Conservation (phyloP, 2,329 filamentous ascomycete genomes). For the Pyrenophora graminea region DNA sequence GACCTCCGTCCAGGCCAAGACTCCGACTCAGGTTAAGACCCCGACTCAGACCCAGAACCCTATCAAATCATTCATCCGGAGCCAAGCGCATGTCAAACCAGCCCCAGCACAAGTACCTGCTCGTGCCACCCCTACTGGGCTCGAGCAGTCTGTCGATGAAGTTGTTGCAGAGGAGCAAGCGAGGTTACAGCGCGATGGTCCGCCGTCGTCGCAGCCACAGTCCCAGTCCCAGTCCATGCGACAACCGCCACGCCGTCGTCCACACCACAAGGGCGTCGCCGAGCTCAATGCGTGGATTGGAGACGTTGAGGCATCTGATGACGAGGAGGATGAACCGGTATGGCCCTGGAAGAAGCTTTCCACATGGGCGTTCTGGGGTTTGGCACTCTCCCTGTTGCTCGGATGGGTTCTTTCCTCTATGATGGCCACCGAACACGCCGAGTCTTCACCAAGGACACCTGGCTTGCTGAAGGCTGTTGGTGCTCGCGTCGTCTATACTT, state of each 20-base stretch:
- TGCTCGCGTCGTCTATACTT: constrained; percentile 22
- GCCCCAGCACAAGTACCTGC: not conserved
- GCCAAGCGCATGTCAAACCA: not conserved
- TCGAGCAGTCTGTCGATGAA: constrained; percentile 18
- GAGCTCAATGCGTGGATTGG: constrained; percentile 27
- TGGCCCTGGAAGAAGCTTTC: constrained; percentile 20
- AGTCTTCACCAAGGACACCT: constrained; percentile 10
- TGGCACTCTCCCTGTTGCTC: constrained; percentile 9
- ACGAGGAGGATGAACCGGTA: constrained; percentile 19
- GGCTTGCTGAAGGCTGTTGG: constrained; percentile 18
- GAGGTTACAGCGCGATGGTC: constrained; percentile 20
- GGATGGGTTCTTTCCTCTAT: constrained; percentile 2
- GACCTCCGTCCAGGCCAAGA: not conserved
- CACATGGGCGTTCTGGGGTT: constrained; percentile 14
- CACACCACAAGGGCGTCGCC: constrained; percentile 13
- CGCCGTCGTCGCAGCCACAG: constrained; percentile 8
- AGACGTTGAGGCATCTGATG: constrained; percentile 14
- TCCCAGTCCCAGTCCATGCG: not conserved
- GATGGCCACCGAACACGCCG: constrained; percentile 4
- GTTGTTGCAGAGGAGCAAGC: constrained; percentile 26
- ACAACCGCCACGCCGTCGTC: constrained; percentile 5
- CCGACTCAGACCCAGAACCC: not conserved
- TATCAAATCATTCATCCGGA: constrained; percentile 1
- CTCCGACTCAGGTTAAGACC: constrained; percentile 2
- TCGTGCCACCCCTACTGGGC: constrained; percentile 2